These are phyloP conservation scores for Monosporascus sp. DNA, from an alignment of 2,329 filamentous ascomycete genomes.

Conservation along the genomic window DNA sequence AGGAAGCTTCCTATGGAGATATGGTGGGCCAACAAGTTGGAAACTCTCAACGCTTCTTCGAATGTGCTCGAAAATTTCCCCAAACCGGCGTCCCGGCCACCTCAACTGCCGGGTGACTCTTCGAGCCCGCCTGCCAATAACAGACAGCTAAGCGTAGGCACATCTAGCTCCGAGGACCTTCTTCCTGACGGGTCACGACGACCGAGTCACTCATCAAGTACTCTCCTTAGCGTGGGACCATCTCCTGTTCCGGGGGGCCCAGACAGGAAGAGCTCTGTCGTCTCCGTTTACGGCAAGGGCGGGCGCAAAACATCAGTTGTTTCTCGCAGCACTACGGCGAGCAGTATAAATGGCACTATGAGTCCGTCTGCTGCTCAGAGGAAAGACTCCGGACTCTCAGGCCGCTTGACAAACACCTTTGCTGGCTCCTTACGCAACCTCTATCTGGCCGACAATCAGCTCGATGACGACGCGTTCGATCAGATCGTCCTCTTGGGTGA, in stretches of 20 bases:
- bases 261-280: conserved; percentile 77
- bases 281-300: conserved; percentile 72
- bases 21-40: conserved; percentile 90
- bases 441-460: conserved; percentile 86
- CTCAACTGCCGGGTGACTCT: conserved; percentile 53
- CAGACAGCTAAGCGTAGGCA: conserved; percentile 42
- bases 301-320: conserved; percentile 82
- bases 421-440: conserved; percentile 78
- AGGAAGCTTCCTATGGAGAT: conserved; percentile 83
- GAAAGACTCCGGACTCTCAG: conserved; percentile 86
- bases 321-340: conserved; percentile 52
- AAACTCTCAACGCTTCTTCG: conserved; percentile 90
- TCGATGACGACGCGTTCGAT: conserved; percentile 93
- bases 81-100: conserved; percentile 69
- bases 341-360: conserved; percentile 41
- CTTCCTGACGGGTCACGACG: conserved; percentile 54
- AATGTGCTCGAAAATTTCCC: conserved; percentile 90
- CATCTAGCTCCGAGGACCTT: conserved; percentile 74
- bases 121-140: conserved; percentile 27
- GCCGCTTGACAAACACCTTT: conserved; percentile 79
- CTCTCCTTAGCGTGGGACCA: conserved; percentile 68
- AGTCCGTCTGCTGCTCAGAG: conserved; percentile 52
- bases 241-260: conserved; percentile 57
- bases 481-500: conserved; percentile 79
- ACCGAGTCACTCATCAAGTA: conserved; percentile 79